Conservation (phyloP, 768 basidiomycete genomes). For the Tylopilus felleus region DNA sequence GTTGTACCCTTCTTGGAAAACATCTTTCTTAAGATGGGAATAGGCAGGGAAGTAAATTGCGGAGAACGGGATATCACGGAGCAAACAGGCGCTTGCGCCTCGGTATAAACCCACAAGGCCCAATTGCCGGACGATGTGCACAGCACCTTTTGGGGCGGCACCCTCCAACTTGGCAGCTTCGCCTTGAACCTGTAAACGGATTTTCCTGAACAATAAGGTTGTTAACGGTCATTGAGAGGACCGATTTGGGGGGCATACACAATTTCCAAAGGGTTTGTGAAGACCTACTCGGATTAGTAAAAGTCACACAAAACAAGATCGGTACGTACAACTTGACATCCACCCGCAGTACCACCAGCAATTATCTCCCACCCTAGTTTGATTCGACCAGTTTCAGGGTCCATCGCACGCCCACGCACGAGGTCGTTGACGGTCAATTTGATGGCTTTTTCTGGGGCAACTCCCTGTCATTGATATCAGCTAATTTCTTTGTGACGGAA, state of each 20-base stretch:
- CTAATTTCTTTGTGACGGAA: neutral
- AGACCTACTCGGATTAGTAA: slow-evolving; percentile 54
- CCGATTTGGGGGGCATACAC: slow-evolving; percentile 53
- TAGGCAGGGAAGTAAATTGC: slow-evolving; percentile 91
- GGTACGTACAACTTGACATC: slow-evolving; percentile 89
- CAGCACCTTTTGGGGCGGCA: slow-evolving; percentile 75
- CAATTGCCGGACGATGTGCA: slow-evolving; percentile 90
- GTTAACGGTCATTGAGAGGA: neutral
- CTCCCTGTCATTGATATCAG: slow-evolving; percentile 54
- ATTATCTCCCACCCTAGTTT: slow-evolving; percentile 85
- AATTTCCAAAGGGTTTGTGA: slow-evolving; percentile 97
- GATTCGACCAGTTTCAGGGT: slow-evolving; percentile 96
- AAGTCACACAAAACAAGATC: slow-evolving; percentile 3
- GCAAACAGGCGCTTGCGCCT: slow-evolving; percentile 88
- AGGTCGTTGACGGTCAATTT: slow-evolving; percentile 96
- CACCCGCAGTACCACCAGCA: slow-evolving; percentile 92
- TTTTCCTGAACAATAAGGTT: slow-evolving; percentile 56
- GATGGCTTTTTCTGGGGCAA: slow-evolving; percentile 96
- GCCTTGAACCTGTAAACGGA: slow-evolving; percentile 92
- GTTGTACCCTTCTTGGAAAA: slow-evolving; percentile 94
- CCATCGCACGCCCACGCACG: slow-evolving; percentile 76
- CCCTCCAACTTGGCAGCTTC: slow-evolving; percentile 89
- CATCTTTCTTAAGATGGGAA: slow-evolving; percentile 85
- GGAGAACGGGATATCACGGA: slow-evolving; percentile 96
- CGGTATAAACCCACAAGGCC: slow-evolving; percentile 92